Conservation (phyloP, 495 filamentous ascomycete species). For the Trichocladium uniseriatum region DNA sequence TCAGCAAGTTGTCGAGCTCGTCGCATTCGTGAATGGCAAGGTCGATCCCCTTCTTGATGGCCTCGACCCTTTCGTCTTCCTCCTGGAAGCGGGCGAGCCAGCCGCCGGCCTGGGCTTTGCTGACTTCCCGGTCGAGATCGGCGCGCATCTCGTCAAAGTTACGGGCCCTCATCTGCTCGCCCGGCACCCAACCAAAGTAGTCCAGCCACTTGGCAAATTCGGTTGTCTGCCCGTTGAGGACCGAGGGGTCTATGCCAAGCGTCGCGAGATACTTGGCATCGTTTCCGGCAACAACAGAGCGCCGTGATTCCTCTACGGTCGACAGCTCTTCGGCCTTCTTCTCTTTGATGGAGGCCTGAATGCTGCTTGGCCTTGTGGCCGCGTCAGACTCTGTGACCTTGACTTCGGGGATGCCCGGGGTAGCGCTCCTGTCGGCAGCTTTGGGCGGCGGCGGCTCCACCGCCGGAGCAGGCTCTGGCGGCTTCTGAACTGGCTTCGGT, state of each 20-base stretch:
- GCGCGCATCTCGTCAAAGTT: constrained; percentile 75
- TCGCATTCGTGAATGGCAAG: constrained; percentile 87
- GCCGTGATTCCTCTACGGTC: constrained; percentile 31
- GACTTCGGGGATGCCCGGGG: constrained; percentile 39
- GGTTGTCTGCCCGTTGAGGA: constrained; percentile 56
- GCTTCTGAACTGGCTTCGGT: constrained; percentile 32
- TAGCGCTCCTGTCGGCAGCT: constrained; percentile 19
- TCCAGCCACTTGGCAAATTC: constrained; percentile 67
- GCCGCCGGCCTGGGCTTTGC: constrained; percentile 80
- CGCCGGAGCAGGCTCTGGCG: constrained; percentile 12
- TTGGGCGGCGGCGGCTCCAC: constrained; percentile 23
- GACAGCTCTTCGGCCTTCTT: constrained; percentile 27
- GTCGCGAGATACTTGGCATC: constrained; percentile 70
- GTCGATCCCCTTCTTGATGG: constrained; percentile 76
- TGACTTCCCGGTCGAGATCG: constrained; percentile 78
- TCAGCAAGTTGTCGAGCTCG: constrained; percentile 85
- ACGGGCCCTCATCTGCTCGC: constrained; percentile 55
- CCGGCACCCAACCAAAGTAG: constrained; percentile 82
- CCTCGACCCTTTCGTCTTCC: constrained; percentile 78
- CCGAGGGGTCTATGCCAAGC: constrained; percentile 59
- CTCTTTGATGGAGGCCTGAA: constrained; percentile 37
- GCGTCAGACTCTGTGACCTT: constrained; percentile 39
- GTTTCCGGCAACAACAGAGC: constrained; percentile 59
- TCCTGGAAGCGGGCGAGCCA: constrained; percentile 84
- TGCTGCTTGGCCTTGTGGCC: constrained; percentile 24